Evolutionary conservation across 371 early-diverging fungal genomes (phyloP), one percentile per base, ranked within the genome.

Genomic region (Dinochytrium kinnereticum): DNA sequence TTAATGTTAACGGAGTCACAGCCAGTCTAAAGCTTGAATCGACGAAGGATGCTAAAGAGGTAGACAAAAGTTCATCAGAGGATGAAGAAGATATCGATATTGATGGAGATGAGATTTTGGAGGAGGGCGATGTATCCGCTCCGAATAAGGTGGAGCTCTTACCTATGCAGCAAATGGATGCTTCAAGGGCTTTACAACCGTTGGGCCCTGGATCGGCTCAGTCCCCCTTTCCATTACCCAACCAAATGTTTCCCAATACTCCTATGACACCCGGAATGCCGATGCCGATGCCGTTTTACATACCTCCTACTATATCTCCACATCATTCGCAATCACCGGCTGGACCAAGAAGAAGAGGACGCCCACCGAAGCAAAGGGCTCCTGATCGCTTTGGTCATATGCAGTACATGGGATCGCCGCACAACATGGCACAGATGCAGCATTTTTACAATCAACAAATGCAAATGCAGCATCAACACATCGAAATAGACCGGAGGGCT

Each of bases 51-150:
- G 57, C 30, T 10, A 55, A 15, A 10, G 61, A 61, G 10, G 3
- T 61, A 15, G 61, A 61, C 15, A 61, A 61, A 34, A 36, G 34
- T 7, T 19, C 57, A 55, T 55, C 57, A 19, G 57, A 55, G 24
- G 71, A 74, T 2, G 68, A 70, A 37, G 74, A 74, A 24, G 68
- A 67, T 33, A 67, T 44, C 21, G 74, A 74, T 1, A 49, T 68
- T 59, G 77, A 76, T 39, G 69, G 39, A 13, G 77, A 76, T 2
- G 77, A 76, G 40, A 64, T 72, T 39, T 15, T 72, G n/a, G 72
- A 59, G 17, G 75, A 75, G 38, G 74, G 74, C 15, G 61, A 61
- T 19, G 61, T 34, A 7, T 31, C 37, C 15, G 36, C 36, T 3
- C 34, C 61, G 36, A 37, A 34, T 34, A 61, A 34, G 61, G n/a